phyloP scores from a whole-genome alignment of 1,284 basidiomycete species.

The Apiotrichum veenhuisii region DNA sequence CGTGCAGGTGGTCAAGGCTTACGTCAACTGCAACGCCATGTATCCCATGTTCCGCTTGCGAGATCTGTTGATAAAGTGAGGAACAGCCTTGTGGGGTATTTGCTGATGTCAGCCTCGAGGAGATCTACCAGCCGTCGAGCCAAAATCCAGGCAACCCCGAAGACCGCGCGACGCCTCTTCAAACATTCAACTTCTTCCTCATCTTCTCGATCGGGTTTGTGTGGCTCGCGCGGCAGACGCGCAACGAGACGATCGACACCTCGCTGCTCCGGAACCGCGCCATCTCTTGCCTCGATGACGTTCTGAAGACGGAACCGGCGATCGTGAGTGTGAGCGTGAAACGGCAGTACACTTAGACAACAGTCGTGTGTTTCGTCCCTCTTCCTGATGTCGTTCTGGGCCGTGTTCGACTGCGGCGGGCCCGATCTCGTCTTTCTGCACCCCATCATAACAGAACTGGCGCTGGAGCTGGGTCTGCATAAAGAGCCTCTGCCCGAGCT shows the following conservation, averaged over 20 bases:
- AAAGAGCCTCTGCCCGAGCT: conserved; percentile 1
- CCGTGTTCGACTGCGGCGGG: conserved; percentile 11
- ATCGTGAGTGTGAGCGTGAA: too few relatives aligned
- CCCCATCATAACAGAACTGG: not conserved
- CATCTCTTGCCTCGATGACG: not conserved
- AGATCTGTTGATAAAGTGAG: conserved; percentile 8
- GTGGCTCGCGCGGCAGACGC: conserved; percentile 1
- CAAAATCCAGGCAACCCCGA: not conserved
- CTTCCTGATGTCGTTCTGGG: conserved; percentile 3
- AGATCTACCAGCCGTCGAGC: conserved; percentile 5
- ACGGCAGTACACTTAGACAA: too few relatives aligned
- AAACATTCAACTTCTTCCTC: conserved; percentile 12
- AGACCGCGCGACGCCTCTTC: conserved; percentile 5
- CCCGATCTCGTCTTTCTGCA: conserved; percentile 1
- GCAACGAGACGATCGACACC: conserved; percentile 11
- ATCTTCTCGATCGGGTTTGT: conserved; percentile 1
- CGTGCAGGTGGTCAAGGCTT: conserved; percentile 2
- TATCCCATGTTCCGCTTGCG: not conserved
- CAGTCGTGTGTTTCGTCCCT: conserved; percentile 7
- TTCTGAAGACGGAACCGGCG: conserved; percentile 9
- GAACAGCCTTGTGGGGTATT: not conserved
- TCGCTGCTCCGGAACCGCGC: conserved; percentile 6
- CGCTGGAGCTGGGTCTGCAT: not conserved
- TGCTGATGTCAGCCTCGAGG: conserved; percentile 4
- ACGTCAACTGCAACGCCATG: conserved; percentile 8